Conservation (phyloP, 2,329 filamentous ascomycete species). For the Trichocomaceae sp. region DNA sequence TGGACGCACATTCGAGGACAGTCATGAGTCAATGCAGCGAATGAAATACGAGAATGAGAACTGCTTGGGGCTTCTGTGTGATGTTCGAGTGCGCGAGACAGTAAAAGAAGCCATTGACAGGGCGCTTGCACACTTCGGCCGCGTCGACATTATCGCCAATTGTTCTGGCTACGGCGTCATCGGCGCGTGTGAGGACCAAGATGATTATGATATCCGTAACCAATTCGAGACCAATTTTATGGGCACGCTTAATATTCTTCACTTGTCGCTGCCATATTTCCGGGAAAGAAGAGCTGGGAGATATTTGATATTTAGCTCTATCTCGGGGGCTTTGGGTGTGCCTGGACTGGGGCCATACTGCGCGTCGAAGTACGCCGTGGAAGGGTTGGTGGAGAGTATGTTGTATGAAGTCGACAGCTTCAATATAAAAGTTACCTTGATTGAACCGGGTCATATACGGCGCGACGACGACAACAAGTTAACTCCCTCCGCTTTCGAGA, state of each 20-base stretch:
- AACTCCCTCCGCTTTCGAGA: slow-evolving; percentile 23
- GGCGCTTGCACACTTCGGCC: slow-evolving; percentile 68
- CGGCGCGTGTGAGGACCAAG: slow-evolving; percentile 91
- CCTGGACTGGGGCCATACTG: slow-evolving; percentile 91
- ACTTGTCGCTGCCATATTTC: slow-evolving; percentile 81
- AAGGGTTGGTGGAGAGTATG: slow-evolving; percentile 93
- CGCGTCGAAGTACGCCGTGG: slow-evolving; percentile 94
- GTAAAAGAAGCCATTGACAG: slow-evolving; percentile 65
- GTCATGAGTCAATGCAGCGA: slow-evolving; percentile 62
- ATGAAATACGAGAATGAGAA: slow-evolving; percentile 54
- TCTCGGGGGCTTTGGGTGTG: slow-evolving; percentile 84
- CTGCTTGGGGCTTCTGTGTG: slow-evolving; percentile 77
- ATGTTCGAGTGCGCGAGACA: slow-evolving; percentile 75
- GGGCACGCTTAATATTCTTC: slow-evolving; percentile 88
- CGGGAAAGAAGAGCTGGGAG: slow-evolving; percentile 67
- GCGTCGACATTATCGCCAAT: slow-evolving; percentile 83
- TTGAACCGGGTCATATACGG: slow-evolving; percentile 82
- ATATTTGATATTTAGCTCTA: slow-evolving; percentile 92
- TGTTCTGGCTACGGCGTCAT: slow-evolving; percentile 95
- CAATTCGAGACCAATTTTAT: slow-evolving; percentile 99
- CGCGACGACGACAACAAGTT: slow-evolving; percentile 59
- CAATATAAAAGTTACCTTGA: slow-evolving; percentile 87
- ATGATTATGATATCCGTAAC: slow-evolving; percentile 87
- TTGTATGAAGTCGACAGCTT: slow-evolving; percentile 89
- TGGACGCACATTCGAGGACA: slow-evolving; percentile 73